These are phyloP conservation scores for Rhododendron kiyosumense DNA, from an alignment of 148 eudicot genomes.

Conservation along the genomic window DNA sequence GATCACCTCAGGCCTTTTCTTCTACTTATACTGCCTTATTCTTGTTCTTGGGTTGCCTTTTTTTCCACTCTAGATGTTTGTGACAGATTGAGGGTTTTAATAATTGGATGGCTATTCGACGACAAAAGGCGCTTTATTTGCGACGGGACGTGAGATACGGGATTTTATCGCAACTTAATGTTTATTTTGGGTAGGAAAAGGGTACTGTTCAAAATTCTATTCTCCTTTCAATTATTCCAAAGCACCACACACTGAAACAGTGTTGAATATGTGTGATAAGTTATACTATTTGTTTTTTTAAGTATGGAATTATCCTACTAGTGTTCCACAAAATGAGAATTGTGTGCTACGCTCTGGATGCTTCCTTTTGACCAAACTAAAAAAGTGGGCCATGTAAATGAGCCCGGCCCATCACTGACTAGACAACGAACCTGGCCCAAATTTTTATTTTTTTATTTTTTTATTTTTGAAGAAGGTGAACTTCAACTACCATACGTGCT, in stretches of 20 bases:
- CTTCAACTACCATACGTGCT: not conserved
- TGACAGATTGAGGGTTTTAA: not conserved
- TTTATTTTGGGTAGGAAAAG: not conserved
- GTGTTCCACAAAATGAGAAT: not conserved
- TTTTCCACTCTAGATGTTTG: not conserved
- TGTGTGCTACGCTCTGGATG: not conserved
- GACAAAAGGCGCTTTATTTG: not conserved
- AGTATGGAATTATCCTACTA: not conserved
- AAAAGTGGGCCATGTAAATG: not conserved
- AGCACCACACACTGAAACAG: not conserved
- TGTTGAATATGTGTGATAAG: not conserved
- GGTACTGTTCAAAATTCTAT: not conserved
- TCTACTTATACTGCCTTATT: not conserved
- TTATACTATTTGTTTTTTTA: not conserved
- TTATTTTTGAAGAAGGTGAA: not conserved
- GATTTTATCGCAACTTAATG: not conserved
- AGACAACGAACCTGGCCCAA: not conserved
- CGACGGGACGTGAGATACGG: constrained; percentile 5
- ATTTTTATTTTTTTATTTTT: too few relatives aligned
- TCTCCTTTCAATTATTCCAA: not conserved
- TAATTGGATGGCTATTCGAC: not conserved
- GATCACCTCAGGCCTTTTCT: not conserved
- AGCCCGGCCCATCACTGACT: not conserved
- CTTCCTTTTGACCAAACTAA: not conserved
- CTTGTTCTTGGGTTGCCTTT: not conserved